Percentiles rank a stretch among this genome's conserved stretches.
Conservation (phyloP, 352 stramenopile species). For the Thraustotheca clavata region DNA sequence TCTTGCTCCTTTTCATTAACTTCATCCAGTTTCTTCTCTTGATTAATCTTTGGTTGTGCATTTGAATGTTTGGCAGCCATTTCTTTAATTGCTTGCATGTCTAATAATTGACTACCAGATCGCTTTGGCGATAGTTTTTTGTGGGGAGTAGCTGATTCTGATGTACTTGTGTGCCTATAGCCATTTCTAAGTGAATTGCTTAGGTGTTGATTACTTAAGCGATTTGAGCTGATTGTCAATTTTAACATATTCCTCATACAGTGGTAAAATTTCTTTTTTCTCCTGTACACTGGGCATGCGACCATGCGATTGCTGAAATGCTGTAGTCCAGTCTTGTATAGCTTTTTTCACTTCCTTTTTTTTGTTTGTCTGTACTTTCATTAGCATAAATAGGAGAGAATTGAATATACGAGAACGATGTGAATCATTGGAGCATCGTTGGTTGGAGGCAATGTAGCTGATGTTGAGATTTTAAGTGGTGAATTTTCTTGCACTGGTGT, state of each 20-base stretch:
- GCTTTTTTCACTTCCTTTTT: slow-evolving; percentile 9
- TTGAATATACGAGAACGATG: neutral
- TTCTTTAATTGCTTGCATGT: neutral
- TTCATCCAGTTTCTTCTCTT: too few relatives aligned
- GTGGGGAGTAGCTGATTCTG: neutral
- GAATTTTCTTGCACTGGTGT: neutral
- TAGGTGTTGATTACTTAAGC: slow-evolving; percentile 9
- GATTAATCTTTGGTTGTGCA: neutral
- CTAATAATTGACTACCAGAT: neutral
- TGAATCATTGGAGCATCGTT: neutral
- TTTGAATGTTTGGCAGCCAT: neutral
- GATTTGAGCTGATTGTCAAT: slow-evolving; percentile 12
- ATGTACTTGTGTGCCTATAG: neutral
- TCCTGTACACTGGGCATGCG: neutral
- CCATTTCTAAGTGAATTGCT: neutral
- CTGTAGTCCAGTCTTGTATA: slow-evolving; percentile 19
- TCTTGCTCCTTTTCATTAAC: too few relatives aligned
- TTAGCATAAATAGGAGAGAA: neutral
- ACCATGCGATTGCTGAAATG: slow-evolving; percentile 3
- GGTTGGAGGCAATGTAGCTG: neutral
- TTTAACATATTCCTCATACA: slow-evolving; percentile 17
- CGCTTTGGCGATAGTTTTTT: neutral
- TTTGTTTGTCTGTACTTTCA: neutral
- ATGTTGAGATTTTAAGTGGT: neutral
- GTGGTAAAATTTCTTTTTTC: slow-evolving; percentile 9